phyloP scores from a whole-genome alignment of 2,329 filamentous ascomycete genomes.

The Ceratocystis lukuohia region DNA sequence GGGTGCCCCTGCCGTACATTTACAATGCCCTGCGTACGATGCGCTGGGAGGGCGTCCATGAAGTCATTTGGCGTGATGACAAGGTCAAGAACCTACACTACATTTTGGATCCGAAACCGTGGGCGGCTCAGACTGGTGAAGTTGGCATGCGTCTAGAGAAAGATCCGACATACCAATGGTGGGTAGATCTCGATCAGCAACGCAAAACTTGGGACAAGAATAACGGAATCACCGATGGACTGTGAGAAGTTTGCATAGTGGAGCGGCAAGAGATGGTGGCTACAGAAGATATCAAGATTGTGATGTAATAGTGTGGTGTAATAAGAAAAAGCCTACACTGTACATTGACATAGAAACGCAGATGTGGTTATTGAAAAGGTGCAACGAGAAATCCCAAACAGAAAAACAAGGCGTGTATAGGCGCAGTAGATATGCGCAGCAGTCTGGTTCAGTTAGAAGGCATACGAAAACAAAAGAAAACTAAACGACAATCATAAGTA shows the following conservation, averaged over 20 bases:
- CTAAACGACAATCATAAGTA: neutral
- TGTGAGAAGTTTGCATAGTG: neutral
- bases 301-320: no score
- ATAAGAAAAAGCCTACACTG: neutral
- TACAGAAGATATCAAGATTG: neutral
- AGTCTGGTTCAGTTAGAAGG: constrained; percentile 14
- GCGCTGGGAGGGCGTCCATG: constrained; percentile 39
- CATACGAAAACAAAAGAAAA: neutral
- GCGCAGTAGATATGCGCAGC: neutral
- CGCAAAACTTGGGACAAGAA: constrained; percentile 32
- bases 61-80: constrained; percentile 43
- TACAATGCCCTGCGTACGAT: constrained; percentile 53
- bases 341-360: neutral
- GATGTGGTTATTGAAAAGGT: neutral
- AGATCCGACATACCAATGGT: constrained; percentile 43
- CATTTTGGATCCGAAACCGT: constrained; percentile 48
- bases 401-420: constrained; percentile 6
- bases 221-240: constrained; percentile 25
- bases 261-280: neutral
- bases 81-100: constrained; percentile 49
- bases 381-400: neutral
- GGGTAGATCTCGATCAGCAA: constrained; percentile 37
- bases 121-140: constrained; percentile 39
- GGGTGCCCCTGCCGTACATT: constrained; percentile 45
- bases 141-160: constrained; percentile 33